Percentiles rank a stretch among this genome's conserved stretches.
These are phyloP conservation scores for Udeniomyces megalosporus DNA, from an alignment of 768 basidiomycete genomes.

Conservation along the genomic window DNA sequence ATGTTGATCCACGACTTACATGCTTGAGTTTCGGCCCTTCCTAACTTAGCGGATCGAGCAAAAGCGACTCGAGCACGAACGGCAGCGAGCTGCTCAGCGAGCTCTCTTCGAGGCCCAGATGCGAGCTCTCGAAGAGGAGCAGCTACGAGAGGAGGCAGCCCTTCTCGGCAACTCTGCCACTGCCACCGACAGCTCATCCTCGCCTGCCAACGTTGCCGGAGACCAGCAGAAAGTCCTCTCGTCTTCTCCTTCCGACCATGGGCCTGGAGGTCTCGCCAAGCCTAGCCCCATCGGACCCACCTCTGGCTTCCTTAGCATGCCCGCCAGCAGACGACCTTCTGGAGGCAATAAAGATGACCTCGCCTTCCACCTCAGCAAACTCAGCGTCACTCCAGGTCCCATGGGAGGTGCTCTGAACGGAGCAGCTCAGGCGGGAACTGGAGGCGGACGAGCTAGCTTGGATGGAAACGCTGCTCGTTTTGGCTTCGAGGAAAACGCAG, in stretches of 20 bases:
- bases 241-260: slow-evolving; percentile 27
- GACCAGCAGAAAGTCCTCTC: neutral
- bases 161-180: slow-evolving; percentile 37
- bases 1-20: neutral
- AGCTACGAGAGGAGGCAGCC: slow-evolving; percentile 51
- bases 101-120: slow-evolving; percentile 85
- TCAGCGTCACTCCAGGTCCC: slow-evolving; percentile 7
- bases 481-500: slow-evolving; percentile 14
- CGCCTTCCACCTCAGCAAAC: slow-evolving; percentile 12
- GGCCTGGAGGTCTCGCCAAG: slow-evolving; percentile 36
- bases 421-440: neutral
- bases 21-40: slow-evolving; percentile 2
- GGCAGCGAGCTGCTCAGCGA: slow-evolving; percentile 69
- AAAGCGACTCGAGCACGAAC: slow-evolving; percentile 78
- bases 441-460: slow-evolving; percentile 1
- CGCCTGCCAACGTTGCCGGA: slow-evolving; percentile 1
- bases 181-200: slow-evolving; percentile 13
- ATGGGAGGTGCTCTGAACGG: neutral
- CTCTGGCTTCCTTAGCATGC: slow-evolving; percentile 68
- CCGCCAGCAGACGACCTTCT: slow-evolving; percentile 73
- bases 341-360: slow-evolving; percentile 57
- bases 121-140: slow-evolving; percentile 79
- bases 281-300: neutral
- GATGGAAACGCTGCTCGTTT: slow-evolving; percentile 3
- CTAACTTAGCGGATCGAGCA: slow-evolving; percentile 59